phyloP scores from a whole-genome alignment of 108 stramenopile genomes.

The Nitzschia sp. region DNA sequence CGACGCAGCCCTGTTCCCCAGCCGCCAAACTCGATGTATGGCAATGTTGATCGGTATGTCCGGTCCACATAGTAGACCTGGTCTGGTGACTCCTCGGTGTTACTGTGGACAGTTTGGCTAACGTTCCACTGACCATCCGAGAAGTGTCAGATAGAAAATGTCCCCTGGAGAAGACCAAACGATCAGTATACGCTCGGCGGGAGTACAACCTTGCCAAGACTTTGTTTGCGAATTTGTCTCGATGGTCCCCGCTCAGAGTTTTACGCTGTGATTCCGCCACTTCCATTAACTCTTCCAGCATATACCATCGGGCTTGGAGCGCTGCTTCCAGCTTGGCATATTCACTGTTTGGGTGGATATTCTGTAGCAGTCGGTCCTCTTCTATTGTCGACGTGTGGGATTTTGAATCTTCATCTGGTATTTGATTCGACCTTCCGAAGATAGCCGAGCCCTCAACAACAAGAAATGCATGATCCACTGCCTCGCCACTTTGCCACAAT shows the following conservation, averaged over 20 bases:
- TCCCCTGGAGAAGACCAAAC: slow-evolving; percentile 64
- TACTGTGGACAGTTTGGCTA: slow-evolving; percentile 25
- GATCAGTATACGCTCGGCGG: slow-evolving; percentile 55
- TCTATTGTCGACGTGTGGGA: slow-evolving; percentile 11
- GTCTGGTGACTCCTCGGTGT: neutral
- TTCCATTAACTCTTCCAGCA: slow-evolving; percentile 26
- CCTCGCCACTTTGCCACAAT: slow-evolving; percentile 58
- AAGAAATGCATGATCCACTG: slow-evolving; percentile 63
- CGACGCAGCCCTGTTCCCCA: slow-evolving; percentile 63
- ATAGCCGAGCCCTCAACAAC: slow-evolving; percentile 65
- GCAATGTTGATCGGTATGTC: slow-evolving; percentile 24
- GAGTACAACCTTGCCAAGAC: slow-evolving; percentile 63
- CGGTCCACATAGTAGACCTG: slow-evolving; percentile 24
- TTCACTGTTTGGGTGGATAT: slow-evolving; percentile 24
- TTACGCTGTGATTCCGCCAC: neutral
- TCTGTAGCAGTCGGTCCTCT: slow-evolving; percentile 30
- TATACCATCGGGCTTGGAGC: slow-evolving; percentile 41
- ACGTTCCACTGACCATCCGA: slow-evolving; percentile 63
- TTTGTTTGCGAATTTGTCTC: slow-evolving; percentile 69
- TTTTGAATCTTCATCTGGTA: slow-evolving; percentile 22
- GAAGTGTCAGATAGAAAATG: slow-evolving; percentile 66
- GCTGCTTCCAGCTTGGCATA: slow-evolving; percentile 30
- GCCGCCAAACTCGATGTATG: slow-evolving; percentile 61
- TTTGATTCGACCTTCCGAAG: slow-evolving; percentile 39
- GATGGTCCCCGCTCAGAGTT: slow-evolving; percentile 15